A percentile compares a stretch with the other conserved stretches of the same genome.
Conservation (phyloP, 1,284 basidiomycete species). For the Naganishia sp. region DNA sequence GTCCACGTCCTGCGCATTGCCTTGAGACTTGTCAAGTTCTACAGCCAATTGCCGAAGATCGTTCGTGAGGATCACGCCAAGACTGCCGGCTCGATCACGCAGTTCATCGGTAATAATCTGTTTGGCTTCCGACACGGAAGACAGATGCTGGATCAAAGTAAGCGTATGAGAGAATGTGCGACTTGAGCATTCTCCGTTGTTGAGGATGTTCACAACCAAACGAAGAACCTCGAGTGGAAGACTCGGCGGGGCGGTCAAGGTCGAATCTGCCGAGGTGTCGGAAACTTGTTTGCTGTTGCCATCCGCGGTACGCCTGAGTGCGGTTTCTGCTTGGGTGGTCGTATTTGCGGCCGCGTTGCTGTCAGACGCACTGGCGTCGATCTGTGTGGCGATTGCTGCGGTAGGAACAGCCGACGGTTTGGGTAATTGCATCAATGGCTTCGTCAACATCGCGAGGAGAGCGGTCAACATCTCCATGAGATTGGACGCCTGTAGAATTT, state of each 20-base stretch:
- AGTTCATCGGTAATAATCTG: slow-evolving; percentile 85
- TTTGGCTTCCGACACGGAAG: slow-evolving; percentile 79
- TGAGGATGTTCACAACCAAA: slow-evolving; percentile 89
- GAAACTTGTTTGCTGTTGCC: slow-evolving; percentile 11
- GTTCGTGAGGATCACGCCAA: slow-evolving; percentile 69
- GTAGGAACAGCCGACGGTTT: background rate
- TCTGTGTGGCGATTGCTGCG: background rate
- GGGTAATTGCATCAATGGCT: slow-evolving; percentile 61
- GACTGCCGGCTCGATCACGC: slow-evolving; percentile 77
- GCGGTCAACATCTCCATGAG: slow-evolving; percentile 89
- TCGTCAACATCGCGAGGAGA: slow-evolving; percentile 80
- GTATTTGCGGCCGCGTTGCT: slow-evolving; percentile 3
- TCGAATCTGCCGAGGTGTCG: slow-evolving; percentile 33
- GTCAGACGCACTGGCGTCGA: background rate
- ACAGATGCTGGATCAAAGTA: slow-evolving; percentile 83
- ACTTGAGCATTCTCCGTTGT: slow-evolving; percentile 90
- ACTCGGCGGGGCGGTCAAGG: slow-evolving; percentile 62
- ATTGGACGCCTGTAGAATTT: slow-evolving; percentile 77
- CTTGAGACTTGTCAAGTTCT: slow-evolving; percentile 63
- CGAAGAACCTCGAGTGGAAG: slow-evolving; percentile 78
- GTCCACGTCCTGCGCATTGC: slow-evolving; percentile 60
- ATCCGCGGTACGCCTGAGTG: background rate
- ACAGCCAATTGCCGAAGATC: slow-evolving; percentile 75
- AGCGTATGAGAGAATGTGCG: slow-evolving; percentile 89
- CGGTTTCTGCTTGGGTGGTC: slow-evolving; percentile 5